Percentiles rank a stretch among this genome's conserved stretches.
These are phyloP conservation scores for Aspergillus vadensis DNA, from an alignment of 2,329 filamentous ascomycete species.

Conservation along the genomic window DNA sequence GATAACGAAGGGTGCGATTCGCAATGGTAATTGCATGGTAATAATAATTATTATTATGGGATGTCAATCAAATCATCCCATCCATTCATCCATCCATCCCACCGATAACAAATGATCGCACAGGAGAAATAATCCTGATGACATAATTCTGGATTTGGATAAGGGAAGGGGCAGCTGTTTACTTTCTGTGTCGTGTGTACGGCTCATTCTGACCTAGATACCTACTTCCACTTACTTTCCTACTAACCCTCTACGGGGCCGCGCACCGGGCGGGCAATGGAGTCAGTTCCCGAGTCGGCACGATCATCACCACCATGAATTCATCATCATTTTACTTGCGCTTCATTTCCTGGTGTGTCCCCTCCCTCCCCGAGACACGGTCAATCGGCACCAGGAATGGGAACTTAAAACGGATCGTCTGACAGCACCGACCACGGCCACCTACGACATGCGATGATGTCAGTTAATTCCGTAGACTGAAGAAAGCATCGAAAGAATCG, in stretches of 20 bases:
- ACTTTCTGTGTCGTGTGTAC: background rate
- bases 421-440: background rate
- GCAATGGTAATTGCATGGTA: slow-evolving; percentile 5
- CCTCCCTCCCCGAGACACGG: no score
- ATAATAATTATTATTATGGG: slow-evolving; percentile 6
- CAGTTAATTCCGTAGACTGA: background rate
- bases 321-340: background rate
- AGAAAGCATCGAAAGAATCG: background rate
- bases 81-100: no score
- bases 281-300: background rate
- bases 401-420: background rate
- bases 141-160: slow-evolving; percentile 8
- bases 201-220: background rate
- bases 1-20: slow-evolving; percentile 6
- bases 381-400: no score
- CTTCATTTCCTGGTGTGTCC: no score
- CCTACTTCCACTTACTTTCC: no score
- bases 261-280: background rate
- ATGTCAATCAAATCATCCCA: no score
- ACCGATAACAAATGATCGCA: slow-evolving; percentile 8
- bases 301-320: background rate
- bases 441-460: background rate
- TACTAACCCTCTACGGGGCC: background rate
- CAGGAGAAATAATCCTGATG: slow-evolving; percentile 9
- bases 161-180: background rate